These are phyloP conservation scores for Pilobolus umbonatus DNA, from an alignment of 192 early-diverging fungal genomes.

Conservation along the genomic window DNA sequence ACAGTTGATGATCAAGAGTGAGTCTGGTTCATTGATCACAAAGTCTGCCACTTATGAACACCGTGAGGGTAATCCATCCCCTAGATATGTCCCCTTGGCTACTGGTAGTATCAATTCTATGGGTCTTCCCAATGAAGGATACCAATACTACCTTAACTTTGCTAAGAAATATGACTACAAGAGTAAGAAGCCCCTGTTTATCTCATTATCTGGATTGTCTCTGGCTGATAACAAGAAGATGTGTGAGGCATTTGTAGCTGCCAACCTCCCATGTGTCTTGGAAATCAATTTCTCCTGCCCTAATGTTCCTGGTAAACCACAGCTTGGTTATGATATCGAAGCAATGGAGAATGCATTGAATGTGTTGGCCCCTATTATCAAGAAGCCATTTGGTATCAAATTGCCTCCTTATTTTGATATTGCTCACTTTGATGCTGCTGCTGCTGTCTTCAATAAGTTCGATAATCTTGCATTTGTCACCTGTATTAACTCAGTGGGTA, in stretches of 20 bases:
- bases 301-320: slow-evolving; percentile 35
- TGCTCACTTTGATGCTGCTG: slow-evolving; percentile 34
- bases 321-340: slow-evolving; percentile 33
- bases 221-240: slow-evolving; percentile 32
- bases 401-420: slow-evolving; percentile 38
- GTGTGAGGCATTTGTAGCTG: slow-evolving; percentile 29
- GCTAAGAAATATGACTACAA: slow-evolving; percentile 31
- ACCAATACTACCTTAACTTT: slow-evolving; percentile 34
- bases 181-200: slow-evolving; percentile 29
- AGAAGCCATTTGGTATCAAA: slow-evolving; percentile 35
- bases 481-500: slow-evolving; percentile 36
- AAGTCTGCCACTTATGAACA: slow-evolving; percentile 30
- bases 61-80: slow-evolving; percentile 32
- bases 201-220: slow-evolving; percentile 31
- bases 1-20: slow-evolving; percentile 25
- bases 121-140: slow-evolving; percentile 34
- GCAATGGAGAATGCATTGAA: slow-evolving; percentile 32
- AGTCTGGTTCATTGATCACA: slow-evolving; percentile 32
- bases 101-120: slow-evolving; percentile 33
- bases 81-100: slow-evolving; percentile 29
- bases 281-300: slow-evolving; percentile 37
- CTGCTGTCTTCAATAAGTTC: slow-evolving; percentile 30
- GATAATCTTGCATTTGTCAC: slow-evolving; percentile 28
- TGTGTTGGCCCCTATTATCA: slow-evolving; percentile 28
- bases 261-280: slow-evolving; percentile 23